Evolutionary conservation across 768 basidiomycete genomes (phyloP), one percentile per base, ranked within the genome.

Genomic region (Hericium rajendrae): DNA sequence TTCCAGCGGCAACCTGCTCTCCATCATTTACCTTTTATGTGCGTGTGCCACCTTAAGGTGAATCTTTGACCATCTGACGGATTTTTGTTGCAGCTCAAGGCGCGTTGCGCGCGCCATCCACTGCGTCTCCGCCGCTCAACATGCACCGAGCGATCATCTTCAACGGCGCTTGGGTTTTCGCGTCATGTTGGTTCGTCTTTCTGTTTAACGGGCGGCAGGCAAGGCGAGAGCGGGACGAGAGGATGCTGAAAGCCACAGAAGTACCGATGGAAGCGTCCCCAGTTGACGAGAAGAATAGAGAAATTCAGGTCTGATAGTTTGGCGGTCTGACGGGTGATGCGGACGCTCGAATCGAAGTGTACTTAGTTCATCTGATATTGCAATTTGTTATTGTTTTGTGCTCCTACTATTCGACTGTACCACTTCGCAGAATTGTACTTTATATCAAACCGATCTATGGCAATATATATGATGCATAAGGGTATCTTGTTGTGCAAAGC

Each of bases 71-170:
- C 22, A 22, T 28, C 11, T 51, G 18, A 10, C 2, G 16, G 8
- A 0, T 40, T 38, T 15, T 6, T 54, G 40, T 16, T 38, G 39
- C 63, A 89, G 89, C 73, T 39, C 76, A 85, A 68, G 78, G 80
- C 50, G 86, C 88, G 2, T 75, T 93, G 15, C 85, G 88, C 48
- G 86, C 79, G 11, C 72, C 80, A 3, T 62, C 74, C 11, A 68
- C 76, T 39, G 88, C 84, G 15, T 67, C 76, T 49, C 90, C 89
- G 1, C 89, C 91, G 1, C 71, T 81, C 32, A 88, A 88, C 69
- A 88, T 93, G 87, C 79, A 69, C 38, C 72, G 74, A 11, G 80
- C 81, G 3, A 70, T 88, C 46, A 82, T 92, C 26, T 81, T 93
- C 65, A 80, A 85, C 26, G 88, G 81, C 2, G 68, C 71, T 0